These are phyloP conservation scores for Pseudogymnoascus sp. DNA, from an alignment of 2,329 filamentous ascomycete genomes.

Conservation along the genomic window DNA sequence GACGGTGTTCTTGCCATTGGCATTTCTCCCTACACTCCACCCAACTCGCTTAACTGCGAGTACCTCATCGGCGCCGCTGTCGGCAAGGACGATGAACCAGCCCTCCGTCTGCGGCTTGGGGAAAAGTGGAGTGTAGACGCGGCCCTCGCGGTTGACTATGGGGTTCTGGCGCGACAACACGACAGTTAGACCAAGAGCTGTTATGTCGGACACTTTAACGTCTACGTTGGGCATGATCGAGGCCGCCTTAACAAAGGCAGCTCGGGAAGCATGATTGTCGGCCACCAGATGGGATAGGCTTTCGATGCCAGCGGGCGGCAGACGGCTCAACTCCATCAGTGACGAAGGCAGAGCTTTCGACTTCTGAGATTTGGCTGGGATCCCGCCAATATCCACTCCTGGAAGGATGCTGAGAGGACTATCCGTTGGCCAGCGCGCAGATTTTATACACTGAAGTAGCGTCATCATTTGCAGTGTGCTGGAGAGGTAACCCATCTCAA, in stretches of 20 bases:
- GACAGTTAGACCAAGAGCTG: conserved; percentile 55
- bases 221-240: conserved; percentile 61
- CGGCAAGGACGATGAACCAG: conserved; percentile 76
- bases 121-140: conserved; percentile 80
- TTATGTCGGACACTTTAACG: conserved; percentile 53
- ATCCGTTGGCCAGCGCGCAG: conserved; percentile 82
- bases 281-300: conserved; percentile 40
- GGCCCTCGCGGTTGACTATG: conserved; percentile 55
- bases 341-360: neutral
- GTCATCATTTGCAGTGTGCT: conserved; percentile 75
- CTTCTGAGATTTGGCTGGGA: neutral
- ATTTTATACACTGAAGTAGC: conserved; percentile 87
- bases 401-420: conserved; percentile 73
- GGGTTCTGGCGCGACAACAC: conserved; percentile 59
- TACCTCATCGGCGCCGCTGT: conserved; percentile 62
- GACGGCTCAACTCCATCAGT: conserved; percentile 18
- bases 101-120: conserved; percentile 93
- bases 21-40: conserved; percentile 45
- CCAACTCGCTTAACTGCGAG: conserved; percentile 78
- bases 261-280: conserved; percentile 14
- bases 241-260: conserved; percentile 47
- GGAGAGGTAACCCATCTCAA: conserved; percentile 75
- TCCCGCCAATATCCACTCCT: conserved; percentile 47
- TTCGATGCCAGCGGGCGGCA: conserved; percentile 23
- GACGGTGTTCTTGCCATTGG: conserved; percentile 24